phyloP scores from a whole-genome alignment of 768 basidiomycete species.

The Ephemerocybe angulata region DNA sequence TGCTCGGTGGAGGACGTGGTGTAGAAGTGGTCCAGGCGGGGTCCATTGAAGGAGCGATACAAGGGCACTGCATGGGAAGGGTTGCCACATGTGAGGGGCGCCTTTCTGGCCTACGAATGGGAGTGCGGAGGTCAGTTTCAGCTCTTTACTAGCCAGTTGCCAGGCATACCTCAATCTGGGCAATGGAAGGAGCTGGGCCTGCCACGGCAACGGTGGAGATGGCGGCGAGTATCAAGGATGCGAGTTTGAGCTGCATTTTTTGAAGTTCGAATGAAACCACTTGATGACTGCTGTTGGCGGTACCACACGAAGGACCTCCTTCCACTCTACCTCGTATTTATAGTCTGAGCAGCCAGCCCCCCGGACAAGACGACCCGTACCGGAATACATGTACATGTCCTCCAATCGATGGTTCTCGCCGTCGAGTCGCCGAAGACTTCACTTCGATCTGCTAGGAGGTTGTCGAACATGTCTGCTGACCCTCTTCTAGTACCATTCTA shows the following conservation, averaged over 20 bases:
- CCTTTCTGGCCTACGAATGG: neutral
- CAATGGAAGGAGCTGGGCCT: neutral
- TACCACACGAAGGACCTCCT: no score
- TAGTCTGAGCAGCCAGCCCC: no score
- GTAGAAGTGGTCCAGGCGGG: slow-evolving; percentile 10
- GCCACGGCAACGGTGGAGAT: neutral
- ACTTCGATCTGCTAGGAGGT: no score
- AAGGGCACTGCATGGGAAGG: neutral
- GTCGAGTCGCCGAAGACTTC: no score
- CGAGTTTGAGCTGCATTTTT: neutral
- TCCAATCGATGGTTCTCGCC: no score
- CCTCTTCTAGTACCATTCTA: no score
- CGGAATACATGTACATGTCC: no score
- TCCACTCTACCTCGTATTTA: no score
- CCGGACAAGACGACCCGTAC: no score
- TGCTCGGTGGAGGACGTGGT: slow-evolving; percentile 6
- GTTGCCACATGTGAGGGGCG: neutral
- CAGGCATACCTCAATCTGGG: neutral
- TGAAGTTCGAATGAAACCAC: no score
- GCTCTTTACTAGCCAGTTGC: neutral
- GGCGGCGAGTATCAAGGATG: neutral
- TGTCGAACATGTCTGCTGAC: no score
- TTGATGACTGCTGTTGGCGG: no score
- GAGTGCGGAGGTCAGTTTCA: neutral
- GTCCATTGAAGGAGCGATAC: neutral